Evolutionary conservation across 2,329 filamentous ascomycete genomes (phyloP).

Genomic region (Diplodia mutila): DNA sequence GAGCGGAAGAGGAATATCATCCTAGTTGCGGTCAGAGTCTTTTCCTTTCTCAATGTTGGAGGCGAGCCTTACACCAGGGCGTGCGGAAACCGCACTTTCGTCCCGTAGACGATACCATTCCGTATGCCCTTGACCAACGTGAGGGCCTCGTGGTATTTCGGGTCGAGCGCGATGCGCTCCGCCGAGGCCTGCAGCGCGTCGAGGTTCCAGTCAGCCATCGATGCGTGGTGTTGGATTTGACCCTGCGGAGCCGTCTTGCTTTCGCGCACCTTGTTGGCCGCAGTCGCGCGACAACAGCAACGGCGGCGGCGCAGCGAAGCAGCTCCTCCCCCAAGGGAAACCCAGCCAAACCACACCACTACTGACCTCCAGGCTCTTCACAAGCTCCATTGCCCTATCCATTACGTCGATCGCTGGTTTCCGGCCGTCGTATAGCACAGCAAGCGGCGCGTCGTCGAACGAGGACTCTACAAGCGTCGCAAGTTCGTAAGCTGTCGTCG

Average conservation of each 20-base stretch:
- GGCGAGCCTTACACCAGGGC: conserved; percentile 71
- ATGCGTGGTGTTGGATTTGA: no score
- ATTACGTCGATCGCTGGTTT: background rate
- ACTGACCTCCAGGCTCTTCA: conserved; percentile 20
- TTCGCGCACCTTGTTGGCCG: background rate
- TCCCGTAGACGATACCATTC: conserved; percentile 95
- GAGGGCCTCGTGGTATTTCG: conserved; percentile 81
- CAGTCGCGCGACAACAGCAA: background rate
- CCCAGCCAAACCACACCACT: background rate
- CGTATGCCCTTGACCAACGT: conserved; percentile 88
- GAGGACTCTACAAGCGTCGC: background rate
- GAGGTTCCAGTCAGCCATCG: conserved; percentile 3
- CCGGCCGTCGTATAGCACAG: background rate
- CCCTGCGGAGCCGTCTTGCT: background rate
- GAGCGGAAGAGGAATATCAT: conserved; percentile 98
- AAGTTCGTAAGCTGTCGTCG: background rate
- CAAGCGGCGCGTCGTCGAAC: background rate
- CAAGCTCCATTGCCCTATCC: conserved; percentile 13
- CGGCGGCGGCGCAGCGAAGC: background rate
- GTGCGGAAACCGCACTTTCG: conserved; percentile 97
- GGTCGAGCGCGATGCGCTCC: conserved; percentile 79
- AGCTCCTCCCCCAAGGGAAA: background rate
- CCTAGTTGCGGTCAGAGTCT: conserved; percentile 46
- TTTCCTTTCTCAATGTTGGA: background rate
- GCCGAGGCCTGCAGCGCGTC: conserved; percentile 9